Percentiles rank a stretch among this genome's conserved stretches.
phyloP scores from a whole-genome alignment of 75 land plant species.

The Pinus tabuliformis region DNA sequence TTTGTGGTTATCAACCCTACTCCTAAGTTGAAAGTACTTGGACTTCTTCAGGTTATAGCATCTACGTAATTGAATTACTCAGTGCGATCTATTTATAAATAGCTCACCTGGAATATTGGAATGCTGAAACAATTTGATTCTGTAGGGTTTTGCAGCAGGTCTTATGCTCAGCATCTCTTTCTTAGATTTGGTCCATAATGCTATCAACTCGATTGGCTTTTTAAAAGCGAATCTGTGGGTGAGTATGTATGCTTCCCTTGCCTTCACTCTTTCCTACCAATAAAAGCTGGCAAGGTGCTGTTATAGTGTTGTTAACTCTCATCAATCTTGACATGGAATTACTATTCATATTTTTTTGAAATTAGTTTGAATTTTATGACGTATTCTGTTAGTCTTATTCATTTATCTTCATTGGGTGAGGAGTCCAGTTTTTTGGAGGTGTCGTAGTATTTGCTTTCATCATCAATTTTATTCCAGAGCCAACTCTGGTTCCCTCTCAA shows the following conservation, averaged over 20 bases:
- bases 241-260: neutral
- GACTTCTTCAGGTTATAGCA: slow-evolving; percentile 62
- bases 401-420: neutral
- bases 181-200: slow-evolving; percentile 92
- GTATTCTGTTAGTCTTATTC: neutral
- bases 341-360: neutral
- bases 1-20: slow-evolving; percentile 69
- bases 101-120: neutral
- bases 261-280: neutral
- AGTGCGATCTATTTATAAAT: neutral
- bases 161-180: slow-evolving; percentile 95
- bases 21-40: slow-evolving; percentile 84
- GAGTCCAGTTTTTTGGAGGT: slow-evolving; percentile 81
- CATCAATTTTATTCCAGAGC: slow-evolving; percentile 85
- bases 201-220: slow-evolving; percentile 88
- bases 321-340: neutral
- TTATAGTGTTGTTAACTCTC: neutral
- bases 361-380: neutral
- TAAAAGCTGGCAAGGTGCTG: neutral
- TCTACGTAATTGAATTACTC: neutral
- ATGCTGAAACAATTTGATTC: neutral
- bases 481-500: slow-evolving; percentile 48
- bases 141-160: slow-evolving; percentile 95
- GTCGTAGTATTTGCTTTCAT: slow-evolving; percentile 76
- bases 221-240: slow-evolving; percentile 93